phyloP scores from a whole-genome alignment of 2,329 filamentous ascomycete genomes.

The Monilinia vaccinii-corymbosi region DNA sequence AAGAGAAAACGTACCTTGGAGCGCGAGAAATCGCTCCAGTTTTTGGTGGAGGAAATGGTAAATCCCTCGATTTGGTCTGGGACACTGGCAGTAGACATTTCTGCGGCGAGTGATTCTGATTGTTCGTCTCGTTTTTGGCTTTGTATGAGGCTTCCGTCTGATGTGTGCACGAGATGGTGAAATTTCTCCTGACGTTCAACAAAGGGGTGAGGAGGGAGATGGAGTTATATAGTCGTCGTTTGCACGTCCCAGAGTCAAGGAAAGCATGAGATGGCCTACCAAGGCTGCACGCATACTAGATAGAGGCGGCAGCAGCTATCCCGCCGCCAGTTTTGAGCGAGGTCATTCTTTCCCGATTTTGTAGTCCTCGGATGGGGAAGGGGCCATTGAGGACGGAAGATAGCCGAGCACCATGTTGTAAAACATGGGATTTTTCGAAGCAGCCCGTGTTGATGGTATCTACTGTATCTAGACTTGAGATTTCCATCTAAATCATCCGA shows the following conservation, averaged over 20 bases:
- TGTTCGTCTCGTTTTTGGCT: too few relatives aligned
- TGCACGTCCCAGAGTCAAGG: neutral
- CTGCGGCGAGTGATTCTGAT: neutral
- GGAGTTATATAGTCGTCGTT: neutral
- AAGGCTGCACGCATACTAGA: neutral
- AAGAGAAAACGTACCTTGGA: conserved; percentile 17
- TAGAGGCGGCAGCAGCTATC: neutral
- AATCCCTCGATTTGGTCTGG: conserved; percentile 53
- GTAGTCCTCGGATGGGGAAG: neutral
- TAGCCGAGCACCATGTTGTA: too few relatives aligned
- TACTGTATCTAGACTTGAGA: neutral
- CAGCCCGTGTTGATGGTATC: too few relatives aligned
- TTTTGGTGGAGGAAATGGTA: conserved; percentile 36
- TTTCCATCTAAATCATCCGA: neutral
- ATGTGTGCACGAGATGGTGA: too few relatives aligned
- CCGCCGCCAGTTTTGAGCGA: neutral
- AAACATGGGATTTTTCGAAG: neutral
- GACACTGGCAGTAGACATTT: conserved; percentile 5
- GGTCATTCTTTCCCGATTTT: neutral
- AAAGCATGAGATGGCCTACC: neutral
- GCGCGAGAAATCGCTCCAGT: conserved; percentile 23
- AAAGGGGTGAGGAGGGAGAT: neutral
- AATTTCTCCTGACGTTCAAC: neutral
- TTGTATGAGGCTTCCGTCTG: neutral
- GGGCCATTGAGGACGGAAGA: neutral